Evolutionary conservation across 2,329 filamentous ascomycete species (phyloP), one percentile per base, ranked within the genome.

Genomic region (Sporothrix pseudoabietina): DNA sequence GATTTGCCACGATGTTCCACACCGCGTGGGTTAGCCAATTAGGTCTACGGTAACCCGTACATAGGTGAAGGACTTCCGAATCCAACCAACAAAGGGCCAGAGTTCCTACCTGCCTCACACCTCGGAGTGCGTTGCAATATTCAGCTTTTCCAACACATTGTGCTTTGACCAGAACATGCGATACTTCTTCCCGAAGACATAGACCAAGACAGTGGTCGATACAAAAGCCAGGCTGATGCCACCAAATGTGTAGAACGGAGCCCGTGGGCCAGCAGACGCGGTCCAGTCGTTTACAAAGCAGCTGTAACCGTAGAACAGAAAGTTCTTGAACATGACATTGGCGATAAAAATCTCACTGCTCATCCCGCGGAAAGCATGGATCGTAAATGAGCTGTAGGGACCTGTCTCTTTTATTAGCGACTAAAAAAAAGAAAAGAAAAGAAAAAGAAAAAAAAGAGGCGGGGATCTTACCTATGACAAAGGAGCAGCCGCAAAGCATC

Each of bases 291-390:
- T 66, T n/a, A 66, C 61, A 30, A 66, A 66, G 14, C 47, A 66
- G 22, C 35, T 44, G 61, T 66, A 66, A 4, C 35, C 35, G 12
- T 66, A 66, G 39, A 66, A 66, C 16, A 66, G 7, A 8, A 66
- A 47, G n/a, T 66, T 66, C 35, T 66, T 66, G 39, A 66, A 47
- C 35, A 66, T 66, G 61, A 66, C 61, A 22, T 66, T 47, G n/a
- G 61, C 61, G 22, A 66, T 47, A 7, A 66, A 66, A 0, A 66
- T 66, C 39, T 66, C 35, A 16, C 61, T 66, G 61, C 19, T 30
- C 61, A 66, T 66, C 6, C 39, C 61, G 4, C 61, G 61, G n/a
- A 66, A 66, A 6, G 61, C 61, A 16, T 66, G 39, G 39, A 66
- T 66, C 4, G 61, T 66, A n/a, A 47, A 65, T 4, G 49, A 52